Base-by-base conservation (phyloP, 441 rosid species). In the Croton setiger region DNA sequence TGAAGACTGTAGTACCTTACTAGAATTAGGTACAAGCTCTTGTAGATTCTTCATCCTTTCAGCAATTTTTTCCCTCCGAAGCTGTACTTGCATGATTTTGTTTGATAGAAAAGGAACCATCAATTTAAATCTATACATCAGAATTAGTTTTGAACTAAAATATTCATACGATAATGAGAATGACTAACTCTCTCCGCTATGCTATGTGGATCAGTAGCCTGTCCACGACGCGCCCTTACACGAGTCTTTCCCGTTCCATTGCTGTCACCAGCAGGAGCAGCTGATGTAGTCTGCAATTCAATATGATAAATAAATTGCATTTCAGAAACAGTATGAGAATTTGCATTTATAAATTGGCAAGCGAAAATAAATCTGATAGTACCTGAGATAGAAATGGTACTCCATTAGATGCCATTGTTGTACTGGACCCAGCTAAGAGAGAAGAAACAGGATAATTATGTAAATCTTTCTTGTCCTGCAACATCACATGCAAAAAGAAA, bases 161-260 rank as follows among this genome's bases (percentile, higher is more conserved):
- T 15, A 63, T 0, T 39, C 5, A 20, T 41, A 48, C 1, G 37
- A 54, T 14, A 49, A 58, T 1, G 37, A 54, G n/a, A 56, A 58
- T 18, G 43, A 68, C 81, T 60, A 65, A 91, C 97, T 73, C 95
- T 75, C 66, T 91, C 97, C 41, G 97, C 97, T 43, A 90, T 90
- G 68, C 97, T 88, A 78, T 90, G 97, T 67, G 97, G 97, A 76
- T 88, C 94, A 4, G 97, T 90, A 33, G 97, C 97, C 71, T 91
- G 94, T 69, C 97, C 97, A 78, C 95, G 85, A 55, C 91, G 88
- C 18, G 97, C 97, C 68, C 97, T 77, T 10, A 72, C 86, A 64
- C 93, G 80, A 44, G 91, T 84, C 82, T 88, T 89, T 63, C 71
- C 82, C 27, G 68, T 74, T 66, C 76, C 82, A 44, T 72, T 67